These are phyloP conservation scores for Ustilago cynodontis DNA, from an alignment of 1,284 basidiomycete genomes.

Conservation along the genomic window DNA sequence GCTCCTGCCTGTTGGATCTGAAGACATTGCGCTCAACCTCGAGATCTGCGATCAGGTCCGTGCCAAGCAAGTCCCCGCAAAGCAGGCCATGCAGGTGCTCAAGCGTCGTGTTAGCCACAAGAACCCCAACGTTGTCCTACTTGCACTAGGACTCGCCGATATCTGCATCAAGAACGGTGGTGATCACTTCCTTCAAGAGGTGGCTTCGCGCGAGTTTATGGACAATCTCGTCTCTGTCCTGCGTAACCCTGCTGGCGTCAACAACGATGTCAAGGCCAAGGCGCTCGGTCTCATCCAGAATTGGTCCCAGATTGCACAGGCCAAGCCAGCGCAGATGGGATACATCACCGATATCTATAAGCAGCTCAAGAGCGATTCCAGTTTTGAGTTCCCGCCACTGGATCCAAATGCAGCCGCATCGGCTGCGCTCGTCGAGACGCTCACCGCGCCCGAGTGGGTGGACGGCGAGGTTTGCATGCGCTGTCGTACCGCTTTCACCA, in stretches of 20 bases:
- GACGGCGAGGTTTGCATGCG: constrained; percentile 94
- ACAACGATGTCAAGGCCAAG: constrained; percentile 85
- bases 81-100: constrained; percentile 88
- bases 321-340: constrained; percentile 75
- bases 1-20: constrained; percentile 77
- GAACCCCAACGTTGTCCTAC: constrained; percentile 94
- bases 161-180: constrained; percentile 98
- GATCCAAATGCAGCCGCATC: constrained; percentile 75
- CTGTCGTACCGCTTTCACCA: constrained; percentile 90
- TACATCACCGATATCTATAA: constrained; percentile 67
- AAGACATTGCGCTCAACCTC: constrained; percentile 92
- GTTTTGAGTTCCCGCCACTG: constrained; percentile 84
- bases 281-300: constrained; percentile 86
- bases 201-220: constrained; percentile 84
- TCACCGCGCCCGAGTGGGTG: constrained; percentile 88
- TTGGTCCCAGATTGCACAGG: constrained; percentile 91
- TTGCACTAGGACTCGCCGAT: constrained; percentile 86
- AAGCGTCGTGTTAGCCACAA: constrained; percentile 89
- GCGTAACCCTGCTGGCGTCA: constrained; percentile 75
- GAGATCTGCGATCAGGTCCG: constrained; percentile 96
- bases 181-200: constrained; percentile 80
- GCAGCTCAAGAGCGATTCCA: constrained; percentile 67
- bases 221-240: constrained; percentile 89
- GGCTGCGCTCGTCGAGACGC: constrained; percentile 65
- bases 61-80: constrained; percentile 86